These are phyloP conservation scores for Rhynchospora pubera DNA, from an alignment of 176 grass and related monocot species.

Conservation along the genomic window DNA sequence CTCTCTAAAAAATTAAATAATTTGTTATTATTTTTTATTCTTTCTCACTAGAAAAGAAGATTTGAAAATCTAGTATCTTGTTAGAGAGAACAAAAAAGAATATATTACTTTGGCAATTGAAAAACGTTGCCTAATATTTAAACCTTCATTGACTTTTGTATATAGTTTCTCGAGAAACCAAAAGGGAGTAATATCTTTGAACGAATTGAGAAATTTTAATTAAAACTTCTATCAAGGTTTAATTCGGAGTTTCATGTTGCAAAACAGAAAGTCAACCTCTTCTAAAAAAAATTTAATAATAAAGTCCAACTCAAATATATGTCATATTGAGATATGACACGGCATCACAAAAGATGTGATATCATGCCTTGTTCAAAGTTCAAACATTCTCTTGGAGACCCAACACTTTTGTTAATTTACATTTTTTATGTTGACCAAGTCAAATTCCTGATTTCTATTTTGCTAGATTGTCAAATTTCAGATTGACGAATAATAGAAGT, in stretches of 20 bases:
- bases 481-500: background rate
- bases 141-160: too few relatives aligned
- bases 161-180: too few relatives aligned
- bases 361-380: background rate
- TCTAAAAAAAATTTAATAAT: background rate
- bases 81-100: too few relatives aligned
- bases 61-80: too few relatives aligned
- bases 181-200: too few relatives aligned
- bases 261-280: background rate
- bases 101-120: too few relatives aligned
- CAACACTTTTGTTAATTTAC: slow-evolving; percentile 3
- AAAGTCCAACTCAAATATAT: background rate
- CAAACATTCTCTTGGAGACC: background rate
- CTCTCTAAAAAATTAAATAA: too few relatives aligned
- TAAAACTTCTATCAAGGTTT: background rate
- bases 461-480: background rate
- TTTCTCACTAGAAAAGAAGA: too few relatives aligned
- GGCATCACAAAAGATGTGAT: background rate
- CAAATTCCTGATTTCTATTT: background rate
- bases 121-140: too few relatives aligned
- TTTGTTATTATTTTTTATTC: too few relatives aligned
- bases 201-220: background rate
- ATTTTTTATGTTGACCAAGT: slow-evolving; percentile 6
- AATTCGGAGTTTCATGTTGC: background rate
- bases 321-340: background rate